A percentile compares a stretch with the other conserved stretches of the same genome.
phyloP scores from a whole-genome alignment of 176 grass and related monocot genomes.

The Paspalum notatum region DNA sequence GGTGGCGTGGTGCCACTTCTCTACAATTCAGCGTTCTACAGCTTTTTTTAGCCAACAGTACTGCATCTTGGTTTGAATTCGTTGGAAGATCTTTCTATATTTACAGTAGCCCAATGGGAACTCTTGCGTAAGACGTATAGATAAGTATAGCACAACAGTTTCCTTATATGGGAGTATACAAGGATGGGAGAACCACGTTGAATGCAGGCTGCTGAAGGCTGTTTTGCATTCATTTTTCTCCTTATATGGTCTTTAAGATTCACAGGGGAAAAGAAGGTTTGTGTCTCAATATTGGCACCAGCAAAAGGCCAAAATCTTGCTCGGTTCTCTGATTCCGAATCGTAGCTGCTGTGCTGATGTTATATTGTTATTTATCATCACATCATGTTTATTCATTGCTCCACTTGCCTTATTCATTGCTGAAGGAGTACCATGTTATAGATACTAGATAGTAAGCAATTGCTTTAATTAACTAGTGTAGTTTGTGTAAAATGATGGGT shows the following conservation, averaged over 20 bases:
- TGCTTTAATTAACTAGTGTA: not conserved
- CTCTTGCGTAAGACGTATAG: not conserved
- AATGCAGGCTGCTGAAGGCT: not conserved
- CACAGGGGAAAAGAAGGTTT: not conserved
- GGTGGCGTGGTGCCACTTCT: conserved; percentile 1
- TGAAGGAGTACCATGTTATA: not conserved
- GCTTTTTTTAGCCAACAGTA: conserved; percentile 36
- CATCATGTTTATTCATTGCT: not conserved
- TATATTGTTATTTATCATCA: not conserved
- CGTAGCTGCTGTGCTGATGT: not conserved
- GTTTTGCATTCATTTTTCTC: not conserved
- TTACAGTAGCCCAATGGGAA: not conserved
- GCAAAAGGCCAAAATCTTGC: not conserved
- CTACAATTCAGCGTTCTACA: conserved; percentile 9
- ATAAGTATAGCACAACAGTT: not conserved
- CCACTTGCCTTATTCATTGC: not conserved
- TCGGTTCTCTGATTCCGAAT: not conserved
- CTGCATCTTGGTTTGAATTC: not conserved
- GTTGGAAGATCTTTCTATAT: conserved; percentile 14
- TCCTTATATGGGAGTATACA: conserved; percentile 2
- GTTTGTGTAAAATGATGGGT: not conserved
- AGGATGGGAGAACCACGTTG: not conserved
- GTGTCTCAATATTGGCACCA: not conserved
- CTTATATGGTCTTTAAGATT: not conserved
- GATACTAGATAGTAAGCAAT: not conserved